Conservation (phyloP, 495 filamentous ascomycete species). For the Aspergillus nidulans region DNA sequence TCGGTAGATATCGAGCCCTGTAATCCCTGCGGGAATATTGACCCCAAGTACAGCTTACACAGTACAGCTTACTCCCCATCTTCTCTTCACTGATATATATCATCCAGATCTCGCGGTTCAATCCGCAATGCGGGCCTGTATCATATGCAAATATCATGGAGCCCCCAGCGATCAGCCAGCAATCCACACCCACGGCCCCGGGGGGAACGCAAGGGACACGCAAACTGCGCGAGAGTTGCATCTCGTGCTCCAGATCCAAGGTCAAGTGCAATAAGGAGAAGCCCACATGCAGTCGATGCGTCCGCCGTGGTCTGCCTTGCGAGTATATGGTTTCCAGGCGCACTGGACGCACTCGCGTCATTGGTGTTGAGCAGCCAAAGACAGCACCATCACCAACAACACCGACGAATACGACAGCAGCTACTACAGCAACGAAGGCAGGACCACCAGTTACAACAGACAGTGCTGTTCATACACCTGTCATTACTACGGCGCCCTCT, state of each 20-base stretch:
- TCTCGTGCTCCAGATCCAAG: constrained; percentile 26
- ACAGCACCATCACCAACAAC: not conserved
- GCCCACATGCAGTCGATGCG: constrained; percentile 53
- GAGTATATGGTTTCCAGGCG: constrained; percentile 50
- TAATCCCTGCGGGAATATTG: no score
- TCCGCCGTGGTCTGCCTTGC: constrained; percentile 47
- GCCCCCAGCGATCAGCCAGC: not conserved
- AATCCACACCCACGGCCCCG: not conserved
- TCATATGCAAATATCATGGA: constrained; percentile 1
- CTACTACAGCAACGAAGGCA: not conserved
- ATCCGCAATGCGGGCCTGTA: no score
- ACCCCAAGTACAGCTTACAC: no score
- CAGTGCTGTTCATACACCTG: not conserved
- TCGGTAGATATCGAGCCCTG: no score
- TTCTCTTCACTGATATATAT: no score
- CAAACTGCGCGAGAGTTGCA: constrained; percentile 27
- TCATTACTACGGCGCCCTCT: not conserved
- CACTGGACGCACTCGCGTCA: constrained; percentile 14
- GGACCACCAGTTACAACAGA: no score
- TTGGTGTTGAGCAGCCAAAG: not conserved
- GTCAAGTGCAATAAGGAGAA: constrained; percentile 57
- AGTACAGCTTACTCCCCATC: no score
- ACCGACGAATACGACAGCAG: not conserved
- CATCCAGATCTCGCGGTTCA: no score
- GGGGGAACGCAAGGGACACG: not conserved